Evolutionary conservation across 768 basidiomycete genomes (phyloP), one percentile per base, ranked within the genome.

Genomic region (Termitomyces sp.): DNA sequence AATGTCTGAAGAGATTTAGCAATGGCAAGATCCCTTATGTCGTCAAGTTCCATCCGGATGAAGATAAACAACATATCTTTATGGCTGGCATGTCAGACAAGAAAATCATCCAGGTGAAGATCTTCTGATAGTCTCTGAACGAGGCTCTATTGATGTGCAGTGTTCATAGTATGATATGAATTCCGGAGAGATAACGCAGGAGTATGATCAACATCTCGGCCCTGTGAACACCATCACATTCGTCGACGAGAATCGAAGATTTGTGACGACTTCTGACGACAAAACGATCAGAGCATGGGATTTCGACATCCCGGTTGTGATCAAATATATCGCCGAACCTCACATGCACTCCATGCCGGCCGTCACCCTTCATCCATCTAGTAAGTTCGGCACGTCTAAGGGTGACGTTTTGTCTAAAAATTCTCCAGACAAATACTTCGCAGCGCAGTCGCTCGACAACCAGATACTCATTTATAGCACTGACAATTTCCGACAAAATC

Each of bases 321-420:
- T 99, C 79, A 99, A 99, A 73, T 97, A 98, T 71, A 98, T 98
- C 58, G 96, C 97, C 19, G 97, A 99, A 71, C 97, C 97, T 4
- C 87, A 94, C 68, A 98, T 99, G 97, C 95, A 99, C 74, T 97
- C 94, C 17, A 98, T 99, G 95, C 97, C 97, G 7, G 92, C 97
- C 17, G 95, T 98, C 46, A 95, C 95, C 5, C 73, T 96, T 27
- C 95, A 98, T 71, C 96, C 97, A 23, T 95, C 86, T 55, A 90
- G 96, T 98, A 69, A 56, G 94, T 84, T 40, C 29, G 52, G 12
- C 43, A 10, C 64, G 46, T 38, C 38, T 8, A 45, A 55, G 14
- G n/a, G 43, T 44, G 29, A 29, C 38, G 49, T 38, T 53, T 54
- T 56, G 56, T 44, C 49, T 44, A 38, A 60, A 57, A 59, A 8